phyloP scores from a whole-genome alignment of 176 grass and related monocot genomes.

The Oryza rufipogon region DNA sequence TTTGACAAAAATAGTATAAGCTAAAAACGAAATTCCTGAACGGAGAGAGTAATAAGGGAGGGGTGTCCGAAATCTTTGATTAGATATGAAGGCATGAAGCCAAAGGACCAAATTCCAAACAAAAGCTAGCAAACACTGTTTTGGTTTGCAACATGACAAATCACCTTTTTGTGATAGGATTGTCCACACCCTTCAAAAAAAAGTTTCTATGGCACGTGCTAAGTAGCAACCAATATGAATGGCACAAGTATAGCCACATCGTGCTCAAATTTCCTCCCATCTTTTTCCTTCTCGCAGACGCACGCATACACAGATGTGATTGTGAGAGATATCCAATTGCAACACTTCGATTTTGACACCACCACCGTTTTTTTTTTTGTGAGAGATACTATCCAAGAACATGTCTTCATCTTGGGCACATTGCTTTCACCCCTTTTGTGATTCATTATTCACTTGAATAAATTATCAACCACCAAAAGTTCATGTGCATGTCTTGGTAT shows the following conservation, averaged over 20 bases:
- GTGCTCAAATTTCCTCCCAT: neutral
- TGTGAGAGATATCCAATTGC: neutral
- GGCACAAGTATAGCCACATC: neutral
- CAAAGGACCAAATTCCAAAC: neutral
- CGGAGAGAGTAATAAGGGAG: neutral
- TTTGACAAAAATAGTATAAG: too few relatives aligned
- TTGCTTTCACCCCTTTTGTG: neutral
- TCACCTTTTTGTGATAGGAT: neutral
- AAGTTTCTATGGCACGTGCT: slow-evolving; percentile 18
- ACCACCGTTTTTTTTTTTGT: neutral
- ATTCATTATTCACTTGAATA: neutral
- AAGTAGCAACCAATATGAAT: neutral
- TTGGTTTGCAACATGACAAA: slow-evolving; percentile 2
- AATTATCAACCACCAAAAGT: neutral
- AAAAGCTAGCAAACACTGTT: neutral
- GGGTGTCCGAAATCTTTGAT: neutral
- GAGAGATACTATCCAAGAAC: neutral
- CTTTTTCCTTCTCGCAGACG: neutral
- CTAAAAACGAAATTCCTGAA: too few relatives aligned
- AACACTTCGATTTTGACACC: neutral
- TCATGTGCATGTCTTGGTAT: neutral
- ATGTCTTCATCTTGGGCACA: neutral
- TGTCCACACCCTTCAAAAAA: neutral
- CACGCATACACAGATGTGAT: neutral
- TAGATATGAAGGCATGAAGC: neutral